These are phyloP conservation scores for Akebia trifoliata DNA, from an alignment of 164 flowering plant genomes.

Conservation along the genomic window DNA sequence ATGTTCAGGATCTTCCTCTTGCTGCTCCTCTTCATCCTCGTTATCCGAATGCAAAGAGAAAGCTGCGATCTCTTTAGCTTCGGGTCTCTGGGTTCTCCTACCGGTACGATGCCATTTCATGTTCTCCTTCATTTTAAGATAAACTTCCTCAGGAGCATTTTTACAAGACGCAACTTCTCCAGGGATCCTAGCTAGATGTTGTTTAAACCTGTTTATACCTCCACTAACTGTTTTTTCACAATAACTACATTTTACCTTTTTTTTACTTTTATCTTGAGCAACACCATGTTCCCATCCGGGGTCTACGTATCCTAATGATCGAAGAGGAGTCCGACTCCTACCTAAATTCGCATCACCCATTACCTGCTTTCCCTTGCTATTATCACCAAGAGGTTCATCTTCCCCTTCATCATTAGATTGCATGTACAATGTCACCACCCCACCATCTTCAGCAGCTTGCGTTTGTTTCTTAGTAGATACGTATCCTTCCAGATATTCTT, in stretches of 20 bases:
- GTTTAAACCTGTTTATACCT: slow-evolving; percentile 75
- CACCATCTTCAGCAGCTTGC: slow-evolving; percentile 43
- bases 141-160: slow-evolving; percentile 65
- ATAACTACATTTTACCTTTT: slow-evolving; percentile 70
- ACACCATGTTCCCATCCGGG: slow-evolving; percentile 74
- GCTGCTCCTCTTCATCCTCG: slow-evolving; percentile 47
- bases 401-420: slow-evolving; percentile 42
- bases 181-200: slow-evolving; percentile 73
- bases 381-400: slow-evolving; percentile 33
- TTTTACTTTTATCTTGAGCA: slow-evolving; percentile 65
- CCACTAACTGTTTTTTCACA: slow-evolving; percentile 72
- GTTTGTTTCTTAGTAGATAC: slow-evolving; percentile 46
- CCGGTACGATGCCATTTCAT: slow-evolving; percentile 78
- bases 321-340: slow-evolving; percentile 48
- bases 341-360: slow-evolving; percentile 36
- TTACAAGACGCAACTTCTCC: slow-evolving; percentile 75
- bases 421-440: slow-evolving; percentile 33
- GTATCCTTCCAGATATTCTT: slow-evolving; percentile 55
- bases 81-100: slow-evolving; percentile 47
- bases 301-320: slow-evolving; percentile 66
- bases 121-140: slow-evolving; percentile 64
- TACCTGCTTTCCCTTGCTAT: slow-evolving; percentile 44
- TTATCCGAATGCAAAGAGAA: slow-evolving; percentile 43
- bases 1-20: slow-evolving; percentile 30
- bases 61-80: slow-evolving; percentile 38